Conservation (phyloP, 2,329 filamentous ascomycete genomes). For the Phaeosphaeria sp. region DNA sequence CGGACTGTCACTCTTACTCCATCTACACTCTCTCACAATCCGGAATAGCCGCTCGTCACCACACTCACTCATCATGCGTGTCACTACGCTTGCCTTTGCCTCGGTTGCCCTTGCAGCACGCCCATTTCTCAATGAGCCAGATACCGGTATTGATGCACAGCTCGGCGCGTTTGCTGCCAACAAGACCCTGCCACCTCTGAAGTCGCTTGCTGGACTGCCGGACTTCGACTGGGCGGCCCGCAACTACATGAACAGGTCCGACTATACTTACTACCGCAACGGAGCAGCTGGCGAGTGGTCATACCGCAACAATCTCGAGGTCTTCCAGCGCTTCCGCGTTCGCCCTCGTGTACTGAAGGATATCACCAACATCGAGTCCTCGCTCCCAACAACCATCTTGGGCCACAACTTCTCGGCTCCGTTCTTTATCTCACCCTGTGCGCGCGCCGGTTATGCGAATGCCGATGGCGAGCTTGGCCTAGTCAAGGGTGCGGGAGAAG, state of each 20-base stretch:
- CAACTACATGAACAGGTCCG: conserved; percentile 54
- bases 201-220: conserved; percentile 57
- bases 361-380: conserved; percentile 50
- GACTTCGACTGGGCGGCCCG: conserved; percentile 64
- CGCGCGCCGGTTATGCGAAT: conserved; percentile 52
- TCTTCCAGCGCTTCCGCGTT: conserved; percentile 58
- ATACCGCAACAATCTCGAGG: conserved; percentile 65
- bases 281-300: conserved; percentile 63
- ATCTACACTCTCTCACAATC: neutral
- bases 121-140: conserved; percentile 42
- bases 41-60: neutral
- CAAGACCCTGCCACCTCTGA: conserved; percentile 53
- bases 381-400: conserved; percentile 56
- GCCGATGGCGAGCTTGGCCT: conserved; percentile 58
- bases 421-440: conserved; percentile 61
- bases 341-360: conserved; percentile 60
- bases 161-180: conserved; percentile 26
- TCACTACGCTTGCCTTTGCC: conserved; percentile 22
- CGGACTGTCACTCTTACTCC: neutral
- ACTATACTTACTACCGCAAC: conserved; percentile 66
- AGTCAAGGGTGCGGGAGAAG: conserved; percentile 57
- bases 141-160: conserved; percentile 38
- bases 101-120: conserved; percentile 39
- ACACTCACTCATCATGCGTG: conserved; percentile 24
- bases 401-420: conserved; percentile 62